phyloP scores from a whole-genome alignment of 371 early-diverging fungal species.

The Circinella umbellata region DNA sequence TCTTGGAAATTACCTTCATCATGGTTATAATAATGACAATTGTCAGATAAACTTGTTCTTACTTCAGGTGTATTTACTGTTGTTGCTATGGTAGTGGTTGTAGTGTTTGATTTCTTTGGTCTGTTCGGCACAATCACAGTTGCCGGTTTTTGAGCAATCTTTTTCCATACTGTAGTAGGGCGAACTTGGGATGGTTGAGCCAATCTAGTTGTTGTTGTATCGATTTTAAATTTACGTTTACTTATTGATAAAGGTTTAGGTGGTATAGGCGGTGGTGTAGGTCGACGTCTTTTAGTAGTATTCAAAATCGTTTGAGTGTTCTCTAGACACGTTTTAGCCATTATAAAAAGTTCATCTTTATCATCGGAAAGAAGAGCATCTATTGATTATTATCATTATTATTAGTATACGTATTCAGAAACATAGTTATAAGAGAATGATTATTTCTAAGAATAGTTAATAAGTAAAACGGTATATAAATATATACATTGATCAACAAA shows the following conservation, averaged over 20 bases:
- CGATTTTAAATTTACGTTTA: not conserved
- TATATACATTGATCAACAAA: constrained; percentile 43
- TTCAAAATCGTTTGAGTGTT: constrained; percentile 29
- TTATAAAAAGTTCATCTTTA: constrained; percentile 27
- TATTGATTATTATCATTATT: not conserved
- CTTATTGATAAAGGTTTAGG: constrained; percentile 25
- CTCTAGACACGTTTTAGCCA: constrained; percentile 41
- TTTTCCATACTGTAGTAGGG: not conserved
- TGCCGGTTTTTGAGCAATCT: constrained; percentile 7
- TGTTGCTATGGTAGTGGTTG: not conserved
- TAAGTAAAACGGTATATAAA: not conserved
- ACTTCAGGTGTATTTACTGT: not conserved
- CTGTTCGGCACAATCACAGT: constrained; percentile 4
- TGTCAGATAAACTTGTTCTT: not conserved
- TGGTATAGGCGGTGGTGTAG: constrained; percentile 41
- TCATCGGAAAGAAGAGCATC: constrained; percentile 16
- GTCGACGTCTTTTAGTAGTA: not conserved
- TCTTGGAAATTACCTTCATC: not conserved
- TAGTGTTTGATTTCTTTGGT: not conserved
- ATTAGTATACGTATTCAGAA: not conserved
- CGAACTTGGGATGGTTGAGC: not conserved
- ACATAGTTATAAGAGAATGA: not conserved
- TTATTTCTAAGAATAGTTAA: not conserved
- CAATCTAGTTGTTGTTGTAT: constrained; percentile 4
- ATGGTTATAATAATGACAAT: not conserved